Evolutionary conservation across 306 rosid species (phyloP), one percentile per base, ranked within the genome.

Genomic region (Fragaria vesca): DNA sequence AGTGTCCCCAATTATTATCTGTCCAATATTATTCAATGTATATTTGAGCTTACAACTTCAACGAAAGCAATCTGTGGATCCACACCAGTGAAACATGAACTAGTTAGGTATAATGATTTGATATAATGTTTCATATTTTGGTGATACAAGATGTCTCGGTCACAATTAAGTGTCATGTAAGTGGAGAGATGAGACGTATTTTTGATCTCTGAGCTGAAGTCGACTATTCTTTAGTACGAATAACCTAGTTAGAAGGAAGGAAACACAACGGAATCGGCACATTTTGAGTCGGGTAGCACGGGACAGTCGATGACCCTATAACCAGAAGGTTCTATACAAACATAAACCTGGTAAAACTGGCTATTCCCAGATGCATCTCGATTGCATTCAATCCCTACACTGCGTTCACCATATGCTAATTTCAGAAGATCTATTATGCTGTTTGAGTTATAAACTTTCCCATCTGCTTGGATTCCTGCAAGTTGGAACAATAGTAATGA

Each of bases 351-450:
- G 34, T 32, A 32, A 32, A 91, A 86, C 54, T 83, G 91, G 69
- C 79, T 78, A 21, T 83, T 82, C 0, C 88, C 83, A 0, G 88
- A 77, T 8, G 84, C 18, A 69, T 85, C 91, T 30, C 52, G 69
- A 73, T 89, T 88, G 83, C 97, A 91, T 52, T 83, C 85, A 67
- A 89, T 80, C 51, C 46, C 74, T 38, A 85, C 85, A 73, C 69
- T 36, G 69, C 12, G 77, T 58, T 90, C 87, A 72, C 91, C 87
- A 78, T 55, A 24, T 82, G 28, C 88, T 52, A 6, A 66, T 51
- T 80, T 17, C 78, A 91, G 86, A 5, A 86, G 83, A 26, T 16
- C 54, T 65, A 71, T 87, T 12, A 91, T 85, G 79, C 66, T 85
- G 71, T 80, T 79, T 38, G 83, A 65, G 48, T 80, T 82, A 66